Evolutionary conservation across 192 early-diverging fungal genomes (phyloP).

Genomic region (Entomortierella chlamydospora): DNA sequence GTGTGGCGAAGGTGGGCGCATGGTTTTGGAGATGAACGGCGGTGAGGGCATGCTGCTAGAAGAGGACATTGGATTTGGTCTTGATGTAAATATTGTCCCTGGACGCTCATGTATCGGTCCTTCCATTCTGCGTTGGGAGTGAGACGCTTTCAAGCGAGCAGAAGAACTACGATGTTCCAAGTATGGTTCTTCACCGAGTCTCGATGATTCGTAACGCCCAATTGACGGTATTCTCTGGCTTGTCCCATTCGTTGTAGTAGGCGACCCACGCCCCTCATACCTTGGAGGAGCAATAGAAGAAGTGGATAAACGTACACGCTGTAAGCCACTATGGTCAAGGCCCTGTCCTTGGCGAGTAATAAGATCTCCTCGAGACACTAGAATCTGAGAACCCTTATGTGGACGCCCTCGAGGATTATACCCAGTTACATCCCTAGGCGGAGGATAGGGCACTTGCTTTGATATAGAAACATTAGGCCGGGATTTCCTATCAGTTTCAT

Average conservation of each 20-base stretch:
- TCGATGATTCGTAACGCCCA: neutral
- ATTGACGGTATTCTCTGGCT: neutral
- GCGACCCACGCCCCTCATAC: neutral
- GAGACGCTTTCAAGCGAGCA: neutral
- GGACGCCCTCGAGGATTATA: neutral
- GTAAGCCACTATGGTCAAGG: neutral
- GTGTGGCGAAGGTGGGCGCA: neutral
- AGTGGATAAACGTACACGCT: neutral
- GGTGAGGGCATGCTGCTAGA: neutral
- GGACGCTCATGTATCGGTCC: neutral
- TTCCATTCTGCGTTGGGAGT: neutral
- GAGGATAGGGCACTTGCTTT: neutral
- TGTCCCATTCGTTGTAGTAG: neutral
- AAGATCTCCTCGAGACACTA: neutral
- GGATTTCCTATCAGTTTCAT: neutral
- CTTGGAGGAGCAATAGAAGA: neutral
- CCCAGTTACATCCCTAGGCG: neutral
- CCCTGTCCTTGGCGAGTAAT: neutral
- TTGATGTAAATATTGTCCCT: neutral
- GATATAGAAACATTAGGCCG: neutral
- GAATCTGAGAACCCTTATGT: neutral
- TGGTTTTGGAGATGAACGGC: neutral
- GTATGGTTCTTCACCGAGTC: neutral
- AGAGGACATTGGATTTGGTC: neutral
- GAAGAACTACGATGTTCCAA: neutral